A percentile compares a stretch with the other conserved stretches of the same genome.
phyloP scores from a whole-genome alignment of 176 grass and related monocot genomes.

The Miscanthus lutarioriparius region DNA sequence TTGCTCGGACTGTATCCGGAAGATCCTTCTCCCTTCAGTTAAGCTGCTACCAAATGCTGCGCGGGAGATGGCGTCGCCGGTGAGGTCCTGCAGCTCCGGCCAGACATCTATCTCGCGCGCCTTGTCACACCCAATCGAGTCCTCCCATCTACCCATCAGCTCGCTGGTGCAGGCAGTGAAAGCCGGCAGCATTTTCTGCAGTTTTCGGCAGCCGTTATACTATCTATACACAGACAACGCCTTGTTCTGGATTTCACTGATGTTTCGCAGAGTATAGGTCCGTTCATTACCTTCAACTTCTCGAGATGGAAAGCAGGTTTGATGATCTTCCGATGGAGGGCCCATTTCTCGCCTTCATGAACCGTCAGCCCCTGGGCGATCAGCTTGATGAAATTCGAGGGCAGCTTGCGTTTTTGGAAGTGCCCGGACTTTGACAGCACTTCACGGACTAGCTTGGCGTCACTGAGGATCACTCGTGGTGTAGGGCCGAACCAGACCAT shows the following conservation, averaged over 20 bases:
- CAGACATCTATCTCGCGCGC: conserved; percentile 25
- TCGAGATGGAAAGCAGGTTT: conserved; percentile 60
- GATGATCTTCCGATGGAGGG: conserved; percentile 50
- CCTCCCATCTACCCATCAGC: conserved; percentile 41
- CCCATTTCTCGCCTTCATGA: conserved; percentile 63
- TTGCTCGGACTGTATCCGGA: conserved; percentile 57
- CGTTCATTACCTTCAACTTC: conserved; percentile 50
- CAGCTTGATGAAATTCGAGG: neutral
- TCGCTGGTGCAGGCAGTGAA: conserved; percentile 40
- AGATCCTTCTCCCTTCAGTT: conserved; percentile 55
- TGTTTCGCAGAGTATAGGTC: neutral
- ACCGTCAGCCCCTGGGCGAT: neutral
- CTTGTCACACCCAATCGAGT: neutral
- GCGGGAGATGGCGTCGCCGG: conserved; percentile 39
- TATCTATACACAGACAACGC: too few relatives aligned
- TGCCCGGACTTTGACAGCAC: conserved; percentile 28
- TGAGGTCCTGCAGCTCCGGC: conserved; percentile 44
- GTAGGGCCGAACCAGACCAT: conserved; percentile 39
- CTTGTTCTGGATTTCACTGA: neutral
- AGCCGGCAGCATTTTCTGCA: conserved; percentile 46
- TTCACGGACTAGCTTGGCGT: conserved; percentile 38
- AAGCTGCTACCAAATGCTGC: conserved; percentile 73
- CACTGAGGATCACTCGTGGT: conserved; percentile 39
- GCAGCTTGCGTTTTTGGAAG: neutral
- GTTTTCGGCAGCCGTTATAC: neutral